Evolutionary conservation across 176 grass and related monocot species (phyloP), one percentile per base, ranked within the genome.

Genomic region (Raddia guianensis): DNA sequence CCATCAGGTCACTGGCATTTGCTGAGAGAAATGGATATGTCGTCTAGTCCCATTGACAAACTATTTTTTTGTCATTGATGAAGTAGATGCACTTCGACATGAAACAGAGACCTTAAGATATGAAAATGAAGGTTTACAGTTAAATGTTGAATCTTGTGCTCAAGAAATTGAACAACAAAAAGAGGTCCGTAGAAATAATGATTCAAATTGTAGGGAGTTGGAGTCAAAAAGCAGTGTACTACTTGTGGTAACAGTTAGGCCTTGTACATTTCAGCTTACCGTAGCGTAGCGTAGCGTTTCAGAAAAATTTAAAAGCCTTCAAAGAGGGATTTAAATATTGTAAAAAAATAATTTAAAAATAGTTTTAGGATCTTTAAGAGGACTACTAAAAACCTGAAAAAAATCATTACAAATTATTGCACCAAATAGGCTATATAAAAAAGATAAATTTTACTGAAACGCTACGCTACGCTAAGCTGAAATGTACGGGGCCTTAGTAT

Each of bases 81-180:
- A 89, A 95, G 74, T 98, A 67, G 70, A 55, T 86, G 81, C 81
- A 53, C 82, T 98, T 71, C 83, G 77, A 54, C 49, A n/a, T 15
- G 91, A 86, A 76, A 54, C 82, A 20, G 70, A 94, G 62, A 72
- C 72, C 45, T 70, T 98, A 81, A 92, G 70, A 72, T 78, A 84
- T 44, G 90, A 95, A 87, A 98, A 98, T 34, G 90, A 83, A 78
- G 90, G 90, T 89, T 87, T 98, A 77, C 95, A 91, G 63, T 84
- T 92, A 78, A 87, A 66, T 83, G 48, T 95, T 83, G 84, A 86
- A 73, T 95, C 92, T 3, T 87, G 83, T 87, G 44, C 79, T 50
- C 84, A 40, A 48, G 90, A 98, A 85, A 88, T 81, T 49, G 84
- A 98, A 79, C 79, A 91, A 57, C 88, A 93, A 74, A 95, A 90